phyloP scores from a whole-genome alignment of 1,139 yeast species.

The Lodderomyces theae region DNA sequence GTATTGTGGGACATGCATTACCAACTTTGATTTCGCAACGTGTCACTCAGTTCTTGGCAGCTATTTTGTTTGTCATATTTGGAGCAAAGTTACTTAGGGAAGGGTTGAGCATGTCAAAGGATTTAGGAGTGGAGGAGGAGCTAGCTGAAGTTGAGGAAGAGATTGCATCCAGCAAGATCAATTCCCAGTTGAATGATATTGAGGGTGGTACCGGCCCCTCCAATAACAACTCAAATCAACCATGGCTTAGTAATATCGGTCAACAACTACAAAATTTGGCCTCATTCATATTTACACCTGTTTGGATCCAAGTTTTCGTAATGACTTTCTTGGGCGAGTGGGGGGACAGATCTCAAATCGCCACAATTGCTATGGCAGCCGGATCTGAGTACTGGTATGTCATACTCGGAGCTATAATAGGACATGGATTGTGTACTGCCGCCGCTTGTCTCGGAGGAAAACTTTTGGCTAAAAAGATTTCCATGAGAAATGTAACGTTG shows the following conservation, averaged over 20 bases:
- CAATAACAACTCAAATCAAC: slow-evolving; percentile 8
- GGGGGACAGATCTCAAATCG: slow-evolving; percentile 98
- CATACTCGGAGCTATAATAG: slow-evolving; percentile 83
- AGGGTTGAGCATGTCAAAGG: slow-evolving; percentile 78
- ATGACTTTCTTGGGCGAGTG: slow-evolving; percentile 98
- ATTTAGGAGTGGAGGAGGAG: slow-evolving; percentile 88
- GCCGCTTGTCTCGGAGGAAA: slow-evolving; percentile 96
- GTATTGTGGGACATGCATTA: slow-evolving; percentile 86
- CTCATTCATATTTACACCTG: slow-evolving; percentile 71
- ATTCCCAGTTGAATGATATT: slow-evolving; percentile 47
- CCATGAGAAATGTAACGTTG: slow-evolving; percentile 87
- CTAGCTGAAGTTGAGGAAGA: slow-evolving; percentile 97
- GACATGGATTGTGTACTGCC: slow-evolving; percentile 87
- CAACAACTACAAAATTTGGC: slow-evolving; percentile 50
- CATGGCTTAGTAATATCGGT: slow-evolving; percentile 29
- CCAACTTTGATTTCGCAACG: slow-evolving; percentile 81
- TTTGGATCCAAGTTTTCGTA: slow-evolving; percentile 90
- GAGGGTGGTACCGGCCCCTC: slow-evolving; percentile 50
- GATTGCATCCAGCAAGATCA: slow-evolving; percentile 62
- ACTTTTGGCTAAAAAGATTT: slow-evolving; percentile 80
- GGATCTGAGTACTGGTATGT: slow-evolving; percentile 92
- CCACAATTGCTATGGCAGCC: slow-evolving; percentile 98
- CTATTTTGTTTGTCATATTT: slow-evolving; percentile 74
- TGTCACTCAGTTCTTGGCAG: slow-evolving; percentile 78
- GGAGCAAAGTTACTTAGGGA: slow-evolving; percentile 76